A percentile compares a stretch with the other conserved stretches of the same genome.
Evolutionary conservation across 208 protist species (phyloP).

Genomic region (Naegleria lovaniensis): DNA sequence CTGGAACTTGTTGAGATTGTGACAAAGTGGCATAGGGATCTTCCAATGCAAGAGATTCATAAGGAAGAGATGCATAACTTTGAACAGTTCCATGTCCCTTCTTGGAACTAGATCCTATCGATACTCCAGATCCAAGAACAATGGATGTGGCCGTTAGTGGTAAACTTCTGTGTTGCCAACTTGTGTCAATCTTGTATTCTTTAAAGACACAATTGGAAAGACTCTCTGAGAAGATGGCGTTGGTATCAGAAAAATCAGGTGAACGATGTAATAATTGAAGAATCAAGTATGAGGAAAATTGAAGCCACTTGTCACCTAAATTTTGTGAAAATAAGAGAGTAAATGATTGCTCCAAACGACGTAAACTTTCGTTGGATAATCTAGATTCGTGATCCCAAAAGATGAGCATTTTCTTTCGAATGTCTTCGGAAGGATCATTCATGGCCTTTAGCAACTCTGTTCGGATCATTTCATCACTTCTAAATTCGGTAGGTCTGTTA

Average conservation of each 20-base stretch:
- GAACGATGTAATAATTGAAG: slow-evolving; percentile 37
- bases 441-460: neutral
- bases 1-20: neutral
- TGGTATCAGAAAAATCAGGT: slow-evolving; percentile 38
- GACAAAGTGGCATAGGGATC: neutral
- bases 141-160: slow-evolving; percentile 40
- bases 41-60: neutral
- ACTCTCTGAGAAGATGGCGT: slow-evolving; percentile 44
- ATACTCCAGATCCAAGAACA: neutral
- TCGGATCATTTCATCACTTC: neutral
- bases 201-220: slow-evolving; percentile 50
- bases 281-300: slow-evolving; percentile 43
- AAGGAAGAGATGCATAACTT: neutral
- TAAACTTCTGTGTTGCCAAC: slow-evolving; percentile 40
- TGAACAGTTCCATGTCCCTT: neutral
- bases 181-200: slow-evolving; percentile 47
- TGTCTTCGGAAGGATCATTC: neutral
- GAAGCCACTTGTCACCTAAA: slow-evolving; percentile 39
- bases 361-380: neutral
- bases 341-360: slow-evolving; percentile 31
- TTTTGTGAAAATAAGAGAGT: neutral
- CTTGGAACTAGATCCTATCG: too few relatives aligned
- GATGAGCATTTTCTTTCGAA: neutral
- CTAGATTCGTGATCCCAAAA: slow-evolving; percentile 46
- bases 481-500: slow-evolving; percentile 18